A percentile compares a stretch with the other conserved stretches of the same genome.
These are phyloP conservation scores for Solanum pinnatisectum DNA, from an alignment of 257 asterid genomes.

Conservation along the genomic window DNA sequence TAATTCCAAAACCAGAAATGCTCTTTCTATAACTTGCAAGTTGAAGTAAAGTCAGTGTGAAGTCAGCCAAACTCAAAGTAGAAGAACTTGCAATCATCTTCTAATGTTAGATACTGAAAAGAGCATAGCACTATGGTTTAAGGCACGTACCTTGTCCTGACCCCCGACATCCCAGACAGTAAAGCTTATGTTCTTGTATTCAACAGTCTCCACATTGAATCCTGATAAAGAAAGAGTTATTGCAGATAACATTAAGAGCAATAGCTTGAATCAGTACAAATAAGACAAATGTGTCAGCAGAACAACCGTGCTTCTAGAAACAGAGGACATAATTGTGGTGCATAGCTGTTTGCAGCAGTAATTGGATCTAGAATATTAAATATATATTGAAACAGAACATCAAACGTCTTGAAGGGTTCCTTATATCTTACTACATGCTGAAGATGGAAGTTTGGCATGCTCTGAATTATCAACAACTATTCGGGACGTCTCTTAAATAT, in stretches of 20 bases:
- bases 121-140: background rate
- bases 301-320: background rate
- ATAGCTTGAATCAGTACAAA: background rate
- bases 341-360: background rate
- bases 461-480: background rate
- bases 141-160: conserved; percentile 39
- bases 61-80: background rate
- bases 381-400: background rate
- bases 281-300: background rate
- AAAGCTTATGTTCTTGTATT: conserved; percentile 55
- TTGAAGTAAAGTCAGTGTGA: background rate
- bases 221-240: conserved; percentile 13
- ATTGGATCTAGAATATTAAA: background rate
- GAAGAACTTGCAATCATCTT: background rate
- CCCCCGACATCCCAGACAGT: conserved; percentile 61
- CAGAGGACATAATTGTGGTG: background rate
- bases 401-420: background rate
- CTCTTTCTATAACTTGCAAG: background rate
- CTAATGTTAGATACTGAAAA: background rate
- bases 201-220: conserved; percentile 52
- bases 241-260: background rate
- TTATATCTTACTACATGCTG: background rate
- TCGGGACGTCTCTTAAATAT: background rate
- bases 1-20: background rate
- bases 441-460: background rate